A percentile compares a stretch with the other conserved stretches of the same genome.
Evolutionary conservation across 305 asterid species (phyloP).

Genomic region (Solanum hybrid): DNA sequence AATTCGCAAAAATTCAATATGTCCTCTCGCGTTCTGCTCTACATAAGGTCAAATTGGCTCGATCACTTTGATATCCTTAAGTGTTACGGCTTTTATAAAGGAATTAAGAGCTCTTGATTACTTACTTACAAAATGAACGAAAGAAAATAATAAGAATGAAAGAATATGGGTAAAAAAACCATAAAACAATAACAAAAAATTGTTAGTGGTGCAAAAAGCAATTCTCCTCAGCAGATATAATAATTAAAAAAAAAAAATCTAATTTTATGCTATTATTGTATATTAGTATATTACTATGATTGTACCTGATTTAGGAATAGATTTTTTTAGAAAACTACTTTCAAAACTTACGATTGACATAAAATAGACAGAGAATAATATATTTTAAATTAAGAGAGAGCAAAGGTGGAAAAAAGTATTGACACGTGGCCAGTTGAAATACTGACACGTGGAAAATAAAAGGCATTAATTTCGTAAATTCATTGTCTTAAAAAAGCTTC

Average conservation of each 20-base stretch:
- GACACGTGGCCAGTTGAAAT: background rate
- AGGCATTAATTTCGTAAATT: background rate
- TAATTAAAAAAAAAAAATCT: background rate
- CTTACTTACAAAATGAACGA: background rate
- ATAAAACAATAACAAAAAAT: background rate
- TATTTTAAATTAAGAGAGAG: background rate
- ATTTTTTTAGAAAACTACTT: background rate
- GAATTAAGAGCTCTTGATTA: background rate
- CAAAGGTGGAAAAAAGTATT: background rate
- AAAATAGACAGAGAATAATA: background rate
- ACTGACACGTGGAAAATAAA: background rate
- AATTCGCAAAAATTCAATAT: background rate
- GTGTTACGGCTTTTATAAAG: background rate
- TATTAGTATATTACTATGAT: background rate
- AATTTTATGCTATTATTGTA: background rate
- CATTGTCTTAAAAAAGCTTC: background rate
- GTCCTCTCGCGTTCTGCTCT: background rate
- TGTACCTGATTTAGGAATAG: background rate
- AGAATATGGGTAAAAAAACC: background rate
- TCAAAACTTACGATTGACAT: background rate
- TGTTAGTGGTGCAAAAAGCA: background rate
- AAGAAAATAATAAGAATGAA: background rate
- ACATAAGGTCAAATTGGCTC: background rate
- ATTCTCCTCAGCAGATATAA: background rate
- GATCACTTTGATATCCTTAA: background rate